Conservation (phyloP, 2,329 filamentous ascomycete species). For the Cephalotrichum gorgonifer region DNA sequence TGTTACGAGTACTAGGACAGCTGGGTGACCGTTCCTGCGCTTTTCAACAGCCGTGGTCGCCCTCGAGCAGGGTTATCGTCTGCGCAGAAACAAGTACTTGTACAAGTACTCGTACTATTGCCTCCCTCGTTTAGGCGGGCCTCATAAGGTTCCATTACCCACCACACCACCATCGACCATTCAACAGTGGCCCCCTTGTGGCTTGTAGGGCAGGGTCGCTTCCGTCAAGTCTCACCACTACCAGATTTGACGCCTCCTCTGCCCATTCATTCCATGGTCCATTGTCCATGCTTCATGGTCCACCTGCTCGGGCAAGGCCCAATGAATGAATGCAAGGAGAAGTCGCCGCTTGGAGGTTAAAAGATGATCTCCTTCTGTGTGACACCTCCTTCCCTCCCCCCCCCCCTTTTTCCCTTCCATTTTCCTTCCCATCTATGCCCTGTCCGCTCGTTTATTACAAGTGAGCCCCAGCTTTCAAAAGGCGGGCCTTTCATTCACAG, state of each 20-base stretch:
- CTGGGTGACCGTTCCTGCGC: too few species aligned
- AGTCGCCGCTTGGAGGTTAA: not conserved
- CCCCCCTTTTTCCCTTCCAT: not conserved
- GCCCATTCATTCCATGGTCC: too few species aligned
- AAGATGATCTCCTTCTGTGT: not conserved
- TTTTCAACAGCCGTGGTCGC: too few species aligned
- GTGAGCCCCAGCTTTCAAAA: not conserved
- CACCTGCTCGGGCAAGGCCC: not conserved
- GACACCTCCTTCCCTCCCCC: not conserved
- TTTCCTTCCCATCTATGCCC: not conserved
- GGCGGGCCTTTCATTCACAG: not conserved
- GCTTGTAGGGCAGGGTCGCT: not conserved
- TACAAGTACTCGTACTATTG: too few species aligned
- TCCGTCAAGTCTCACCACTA: not conserved
- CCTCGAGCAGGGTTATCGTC: too few species aligned
- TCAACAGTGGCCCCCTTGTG: not conserved
- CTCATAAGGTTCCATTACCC: too few species aligned
- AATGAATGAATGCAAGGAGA: not conserved
- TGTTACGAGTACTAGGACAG: too few species aligned
- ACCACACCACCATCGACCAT: not conserved
- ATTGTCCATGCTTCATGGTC: too few species aligned
- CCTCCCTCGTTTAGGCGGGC: too few species aligned
- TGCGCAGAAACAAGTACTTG: too few species aligned
- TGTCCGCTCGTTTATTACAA: not conserved
- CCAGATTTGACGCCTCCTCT: not conserved